A percentile compares a stretch with the other conserved stretches of the same genome.
Conservation (phyloP, 1,284 basidiomycete genomes). For the Marasmius oreades region DNA sequence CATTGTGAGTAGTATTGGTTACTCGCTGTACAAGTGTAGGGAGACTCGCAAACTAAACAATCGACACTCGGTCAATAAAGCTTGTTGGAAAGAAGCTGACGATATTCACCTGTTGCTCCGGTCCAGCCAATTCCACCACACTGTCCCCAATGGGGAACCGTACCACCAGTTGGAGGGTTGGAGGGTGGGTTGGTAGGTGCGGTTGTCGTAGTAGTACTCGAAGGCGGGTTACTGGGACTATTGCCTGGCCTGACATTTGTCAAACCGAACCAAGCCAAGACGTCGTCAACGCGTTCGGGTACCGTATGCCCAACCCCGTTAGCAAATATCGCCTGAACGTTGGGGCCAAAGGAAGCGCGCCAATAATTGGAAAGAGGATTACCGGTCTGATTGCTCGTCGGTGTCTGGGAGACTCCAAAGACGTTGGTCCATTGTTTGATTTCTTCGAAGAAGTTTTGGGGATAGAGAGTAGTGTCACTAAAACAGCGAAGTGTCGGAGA, state of each 20-base stretch:
- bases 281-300: conserved; percentile 14
- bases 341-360: conserved; percentile 9
- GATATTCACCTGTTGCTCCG: not conserved
- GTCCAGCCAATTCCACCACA: conserved; percentile 4
- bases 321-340: conserved; percentile 4
- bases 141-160: conserved; percentile 5
- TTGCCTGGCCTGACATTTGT: not conserved
- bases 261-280: conserved; percentile 14
- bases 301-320: conserved; percentile 14
- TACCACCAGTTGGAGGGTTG: not conserved
- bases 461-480: conserved; percentile 48
- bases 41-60: not conserved
- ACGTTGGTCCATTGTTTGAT: conserved; percentile 34
- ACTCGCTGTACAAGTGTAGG: conserved; percentile 5
- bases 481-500: not conserved
- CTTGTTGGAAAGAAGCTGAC: not conserved
- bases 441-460: conserved; percentile 48
- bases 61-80: not conserved
- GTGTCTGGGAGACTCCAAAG: conserved; percentile 27
- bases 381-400: conserved; percentile 13
- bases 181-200: not conserved
- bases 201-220: not conserved
- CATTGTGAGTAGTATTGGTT: too few relatives aligned
- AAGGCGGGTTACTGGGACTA: not conserved
- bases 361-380: conserved; percentile 1